These are phyloP conservation scores for Diaporthe eres DNA, from an alignment of 2,329 filamentous ascomycete genomes.

Conservation along the genomic window DNA sequence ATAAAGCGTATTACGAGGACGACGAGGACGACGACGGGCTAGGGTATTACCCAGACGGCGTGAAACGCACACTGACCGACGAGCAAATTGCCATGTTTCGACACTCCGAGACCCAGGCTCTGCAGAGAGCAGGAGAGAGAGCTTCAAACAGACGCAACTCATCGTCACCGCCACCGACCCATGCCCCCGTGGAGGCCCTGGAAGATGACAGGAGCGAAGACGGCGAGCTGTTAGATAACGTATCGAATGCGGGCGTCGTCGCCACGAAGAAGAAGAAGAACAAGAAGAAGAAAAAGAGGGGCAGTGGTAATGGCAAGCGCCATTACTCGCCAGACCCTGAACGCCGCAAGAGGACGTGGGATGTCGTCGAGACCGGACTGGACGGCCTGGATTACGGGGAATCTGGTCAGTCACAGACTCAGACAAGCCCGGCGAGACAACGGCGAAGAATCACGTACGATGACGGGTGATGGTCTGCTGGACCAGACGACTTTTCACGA, in stretches of 20 bases:
- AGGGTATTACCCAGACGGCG: slow-evolving; percentile 89
- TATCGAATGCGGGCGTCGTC: slow-evolving; percentile 45
- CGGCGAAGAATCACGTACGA: slow-evolving; percentile 64
- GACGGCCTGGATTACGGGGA: slow-evolving; percentile 74
- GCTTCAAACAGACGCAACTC: slow-evolving; percentile 40
- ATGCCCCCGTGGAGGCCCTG: slow-evolving; percentile 8
- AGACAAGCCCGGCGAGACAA: slow-evolving; percentile 51
- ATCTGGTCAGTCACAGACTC: slow-evolving; percentile 46
- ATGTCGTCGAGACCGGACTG: slow-evolving; percentile 73
- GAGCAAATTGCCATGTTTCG: slow-evolving; percentile 92
- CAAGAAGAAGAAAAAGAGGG: slow-evolving; percentile 49
- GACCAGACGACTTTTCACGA: not conserved
- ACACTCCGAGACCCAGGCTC: slow-evolving; percentile 84
- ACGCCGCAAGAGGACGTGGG: slow-evolving; percentile 77
- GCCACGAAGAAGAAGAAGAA: slow-evolving; percentile 51
- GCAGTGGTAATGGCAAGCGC: slow-evolving; percentile 54
- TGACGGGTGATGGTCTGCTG: slow-evolving; percentile 49
- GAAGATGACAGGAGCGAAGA: slow-evolving; percentile 41
- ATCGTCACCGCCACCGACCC: slow-evolving; percentile 15
- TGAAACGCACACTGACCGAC: slow-evolving; percentile 90
- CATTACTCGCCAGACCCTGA: slow-evolving; percentile 69
- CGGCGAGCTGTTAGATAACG: slow-evolving; percentile 45
- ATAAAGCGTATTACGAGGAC: slow-evolving; percentile 53
- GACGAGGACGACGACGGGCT: slow-evolving; percentile 71
- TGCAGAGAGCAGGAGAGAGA: slow-evolving; percentile 69